A percentile compares a stretch with the other conserved stretches of the same genome.
phyloP scores from a whole-genome alignment of 1,139 yeast genomes.

The Magnusiomyces suaveolens region DNA sequence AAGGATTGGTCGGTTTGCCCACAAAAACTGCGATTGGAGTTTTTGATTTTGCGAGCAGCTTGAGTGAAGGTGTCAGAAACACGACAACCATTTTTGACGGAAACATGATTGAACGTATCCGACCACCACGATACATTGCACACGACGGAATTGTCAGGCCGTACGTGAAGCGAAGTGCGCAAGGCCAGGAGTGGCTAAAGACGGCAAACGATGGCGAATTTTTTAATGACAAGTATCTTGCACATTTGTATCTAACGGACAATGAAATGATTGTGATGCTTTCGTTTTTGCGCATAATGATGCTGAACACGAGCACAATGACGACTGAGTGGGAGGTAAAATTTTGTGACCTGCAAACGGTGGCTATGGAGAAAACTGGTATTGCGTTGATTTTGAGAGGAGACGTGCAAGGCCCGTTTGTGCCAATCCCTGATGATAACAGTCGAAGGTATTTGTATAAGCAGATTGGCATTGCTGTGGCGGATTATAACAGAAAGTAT shows the following conservation, averaged over 20 bases:
- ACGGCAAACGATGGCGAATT: conserved; percentile 71
- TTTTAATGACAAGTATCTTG: conserved; percentile 64
- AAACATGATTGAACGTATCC: conserved; percentile 66
- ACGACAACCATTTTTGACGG: conserved; percentile 87
- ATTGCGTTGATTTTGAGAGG: conserved; percentile 55
- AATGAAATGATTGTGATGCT: conserved; percentile 69
- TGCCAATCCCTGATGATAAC: conserved; percentile 65
- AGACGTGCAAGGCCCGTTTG: conserved; percentile 57
- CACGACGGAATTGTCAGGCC: conserved; percentile 63
- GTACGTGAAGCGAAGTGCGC: conserved; percentile 71
- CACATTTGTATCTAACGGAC: conserved; percentile 76
- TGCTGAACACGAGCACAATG: conserved; percentile 55
- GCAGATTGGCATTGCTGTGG: conserved; percentile 72
- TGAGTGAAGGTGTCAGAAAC: conserved; percentile 87
- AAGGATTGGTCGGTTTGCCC: conserved; percentile 89
- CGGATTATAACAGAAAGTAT: conserved; percentile 47
- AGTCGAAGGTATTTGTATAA: conserved; percentile 61
- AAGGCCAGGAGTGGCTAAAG: conserved; percentile 90
- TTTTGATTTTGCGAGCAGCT: conserved; percentile 84
- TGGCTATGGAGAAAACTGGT: conserved; percentile 74
- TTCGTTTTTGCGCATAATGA: conserved; percentile 59
- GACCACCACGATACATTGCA: conserved; percentile 70
- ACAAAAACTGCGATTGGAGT: conserved; percentile 95
- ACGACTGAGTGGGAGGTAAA: conserved; percentile 56
- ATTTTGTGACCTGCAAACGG: conserved; percentile 53